A percentile compares a stretch with the other conserved stretches of the same genome.
Evolutionary conservation across 2,329 filamentous ascomycete genomes (phyloP).

Genomic region (Penicillium sp.): DNA sequence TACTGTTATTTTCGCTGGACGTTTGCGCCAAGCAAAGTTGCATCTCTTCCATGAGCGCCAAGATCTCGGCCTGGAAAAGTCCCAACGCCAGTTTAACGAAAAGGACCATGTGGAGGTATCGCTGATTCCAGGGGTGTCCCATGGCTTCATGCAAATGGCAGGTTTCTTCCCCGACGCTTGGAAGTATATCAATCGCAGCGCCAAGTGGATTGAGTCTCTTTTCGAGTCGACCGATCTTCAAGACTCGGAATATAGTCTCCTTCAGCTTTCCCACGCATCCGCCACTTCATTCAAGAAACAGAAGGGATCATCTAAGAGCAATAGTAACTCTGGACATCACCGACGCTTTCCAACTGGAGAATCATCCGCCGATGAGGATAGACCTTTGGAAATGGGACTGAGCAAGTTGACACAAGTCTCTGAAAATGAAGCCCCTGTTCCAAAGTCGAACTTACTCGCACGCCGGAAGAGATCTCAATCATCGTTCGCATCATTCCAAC

Average conservation of each 20-base stretch:
- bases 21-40: constrained; percentile 77
- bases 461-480: constrained; percentile 21
- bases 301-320: constrained; percentile 3
- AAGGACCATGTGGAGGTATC: constrained; percentile 79
- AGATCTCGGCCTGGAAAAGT: constrained; percentile 60
- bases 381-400: constrained; percentile 79
- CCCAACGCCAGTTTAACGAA: constrained; percentile 66
- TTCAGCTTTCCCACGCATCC: constrained; percentile 11
- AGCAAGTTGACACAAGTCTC: constrained; percentile 36
- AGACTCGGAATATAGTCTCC: constrained; percentile 23
- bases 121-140: constrained; percentile 84
- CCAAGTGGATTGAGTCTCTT: constrained; percentile 78
- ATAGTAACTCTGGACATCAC: constrained; percentile 44
- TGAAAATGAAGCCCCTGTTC: constrained; percentile 28
- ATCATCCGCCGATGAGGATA: constrained; percentile 79
- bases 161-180: constrained; percentile 86
- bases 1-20: constrained; percentile 91
- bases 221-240: constrained; percentile 52
- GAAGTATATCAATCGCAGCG: constrained; percentile 80
- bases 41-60: constrained; percentile 60
- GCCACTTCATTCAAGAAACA: not conserved
- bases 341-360: constrained; percentile 53
- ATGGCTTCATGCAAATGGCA: constrained; percentile 93
- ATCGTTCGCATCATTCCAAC: constrained; percentile 21
- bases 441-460: constrained; percentile 7